Base-by-base conservation (phyloP, 1,139 yeast species). In the Scheffersomyces segobiensis region DNA sequence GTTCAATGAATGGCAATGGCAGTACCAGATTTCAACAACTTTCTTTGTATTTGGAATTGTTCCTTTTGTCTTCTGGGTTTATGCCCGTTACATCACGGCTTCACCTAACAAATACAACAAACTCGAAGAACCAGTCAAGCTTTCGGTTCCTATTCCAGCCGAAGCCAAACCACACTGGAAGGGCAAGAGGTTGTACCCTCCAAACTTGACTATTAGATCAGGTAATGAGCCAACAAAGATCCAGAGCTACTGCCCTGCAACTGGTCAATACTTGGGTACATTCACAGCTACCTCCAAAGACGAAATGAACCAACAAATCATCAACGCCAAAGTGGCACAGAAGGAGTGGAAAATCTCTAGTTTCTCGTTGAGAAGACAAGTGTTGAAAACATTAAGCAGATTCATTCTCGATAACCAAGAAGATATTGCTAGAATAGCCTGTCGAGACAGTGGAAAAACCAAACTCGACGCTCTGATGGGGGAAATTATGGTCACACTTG, bases 391-490 rank as follows among this genome's bases (percentile, higher is more conserved):
- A 0, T 79, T 95, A 59, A 83, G 85, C 62, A 82, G 88, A 58
- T 93, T 82, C 71, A 86, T 95, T 55, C 73, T 90, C 56, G 88
- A 87, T 56, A 88, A 95, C 71, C 99, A 95, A 72, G 95, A 89
- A 57, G 87, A 87, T 56, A 85, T 95, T 54, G 97, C 97, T 3
- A 80, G 97, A 55, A 89, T 95, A 8, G 98, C 98, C 0, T 95
- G 98, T 72, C 82, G 98, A 65, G 99, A 95, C 70, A 89, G 97
- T 39, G 99, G 99, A 47, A 95, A 95, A 71, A 93, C 99, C 2
- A 88, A 90, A 87, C 79, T 95, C 52, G 98, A 95, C 76, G 98
- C 99, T 2, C 88, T 95, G 59, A 88, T 95, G 89, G 99, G 99
- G 52, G 99, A 95, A 71, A 87, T 89, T 50, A 83, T 95, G 85